Conservation (phyloP, 2,329 filamentous ascomycete genomes). For the Talaromyces sp. region DNA sequence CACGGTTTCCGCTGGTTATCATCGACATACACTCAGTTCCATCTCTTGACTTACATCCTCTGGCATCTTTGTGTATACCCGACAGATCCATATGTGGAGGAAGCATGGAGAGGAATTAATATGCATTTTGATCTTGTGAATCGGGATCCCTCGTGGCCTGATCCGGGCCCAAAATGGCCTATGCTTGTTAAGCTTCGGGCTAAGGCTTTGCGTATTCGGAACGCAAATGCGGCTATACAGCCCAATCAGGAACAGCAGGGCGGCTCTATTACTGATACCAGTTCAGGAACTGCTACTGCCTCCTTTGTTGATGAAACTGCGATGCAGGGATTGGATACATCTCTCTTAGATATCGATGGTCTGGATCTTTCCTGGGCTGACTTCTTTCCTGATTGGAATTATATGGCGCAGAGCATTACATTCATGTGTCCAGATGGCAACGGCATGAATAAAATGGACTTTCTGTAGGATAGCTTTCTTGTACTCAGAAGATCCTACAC, state of each 20-base stretch:
- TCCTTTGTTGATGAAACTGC: background rate
- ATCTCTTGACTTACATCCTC: slow-evolving; percentile 49
- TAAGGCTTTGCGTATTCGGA: slow-evolving; percentile 19
- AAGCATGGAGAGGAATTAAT: slow-evolving; percentile 36
- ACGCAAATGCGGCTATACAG: background rate
- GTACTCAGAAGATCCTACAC: too few relatives aligned
- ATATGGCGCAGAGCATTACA: slow-evolving; percentile 15
- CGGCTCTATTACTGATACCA: too few relatives aligned
- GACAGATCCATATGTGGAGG: slow-evolving; percentile 26
- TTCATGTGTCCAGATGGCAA: slow-evolving; percentile 12
- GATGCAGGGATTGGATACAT: background rate
- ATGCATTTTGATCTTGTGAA: slow-evolving; percentile 19
- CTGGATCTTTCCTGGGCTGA: slow-evolving; percentile 24
- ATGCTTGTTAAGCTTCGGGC: slow-evolving; percentile 20
- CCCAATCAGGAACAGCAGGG: background rate
- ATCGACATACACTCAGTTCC: slow-evolving; percentile 48
- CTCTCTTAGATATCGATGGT: slow-evolving; percentile 14
- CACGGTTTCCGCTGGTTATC: slow-evolving; percentile 42
- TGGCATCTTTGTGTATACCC: slow-evolving; percentile 50
- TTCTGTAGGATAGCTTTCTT: too few relatives aligned
- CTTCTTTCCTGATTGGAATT: slow-evolving; percentile 24
- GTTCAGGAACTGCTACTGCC: background rate
- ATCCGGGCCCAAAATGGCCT: slow-evolving; percentile 27
- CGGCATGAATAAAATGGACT: too few relatives aligned
- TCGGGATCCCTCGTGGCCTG: slow-evolving; percentile 20